Conservation (phyloP, 495 filamentous ascomycete genomes). For the Delitschia confertaspora region DNA sequence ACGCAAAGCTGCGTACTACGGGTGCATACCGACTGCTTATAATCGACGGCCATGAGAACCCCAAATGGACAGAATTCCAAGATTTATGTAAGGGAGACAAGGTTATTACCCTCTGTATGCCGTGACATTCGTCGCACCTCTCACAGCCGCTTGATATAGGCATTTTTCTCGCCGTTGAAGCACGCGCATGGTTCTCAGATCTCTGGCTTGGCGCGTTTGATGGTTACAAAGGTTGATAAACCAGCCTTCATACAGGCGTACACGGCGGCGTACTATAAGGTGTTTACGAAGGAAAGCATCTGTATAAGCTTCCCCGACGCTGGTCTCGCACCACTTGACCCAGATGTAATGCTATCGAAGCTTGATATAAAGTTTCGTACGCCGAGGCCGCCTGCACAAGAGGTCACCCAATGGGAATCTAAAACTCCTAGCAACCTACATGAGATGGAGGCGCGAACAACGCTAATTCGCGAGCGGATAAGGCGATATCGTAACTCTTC, state of each 20-base stretch:
- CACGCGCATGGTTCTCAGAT: not conserved
- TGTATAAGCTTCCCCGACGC: not conserved
- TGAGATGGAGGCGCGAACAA: not conserved
- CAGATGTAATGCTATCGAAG: conserved; percentile 2
- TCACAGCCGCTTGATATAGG: conserved; percentile 3
- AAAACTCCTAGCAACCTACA: not conserved
- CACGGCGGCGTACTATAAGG: not conserved
- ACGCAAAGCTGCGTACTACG: not conserved
- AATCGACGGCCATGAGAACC: conserved; percentile 3
- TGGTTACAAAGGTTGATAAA: not conserved
- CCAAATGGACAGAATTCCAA: not conserved
- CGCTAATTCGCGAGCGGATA: not conserved
- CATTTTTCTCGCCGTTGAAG: not conserved
- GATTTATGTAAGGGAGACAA: conserved; percentile 3
- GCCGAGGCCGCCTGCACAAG: not conserved
- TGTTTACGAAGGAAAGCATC: not conserved
- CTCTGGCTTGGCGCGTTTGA: not conserved
- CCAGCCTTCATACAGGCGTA: not conserved
- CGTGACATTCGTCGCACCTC: conserved; percentile 1
- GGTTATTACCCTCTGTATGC: conserved; percentile 6
- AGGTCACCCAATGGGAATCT: not conserved
- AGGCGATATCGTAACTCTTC: not conserved
- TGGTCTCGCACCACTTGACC: conserved; percentile 2
- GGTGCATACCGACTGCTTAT: not conserved
- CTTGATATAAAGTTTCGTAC: conserved; percentile 1